Evolutionary conservation across 148 eudicot species (phyloP), one percentile per base, ranked within the genome.

Genomic region (Linanthus parryae): DNA sequence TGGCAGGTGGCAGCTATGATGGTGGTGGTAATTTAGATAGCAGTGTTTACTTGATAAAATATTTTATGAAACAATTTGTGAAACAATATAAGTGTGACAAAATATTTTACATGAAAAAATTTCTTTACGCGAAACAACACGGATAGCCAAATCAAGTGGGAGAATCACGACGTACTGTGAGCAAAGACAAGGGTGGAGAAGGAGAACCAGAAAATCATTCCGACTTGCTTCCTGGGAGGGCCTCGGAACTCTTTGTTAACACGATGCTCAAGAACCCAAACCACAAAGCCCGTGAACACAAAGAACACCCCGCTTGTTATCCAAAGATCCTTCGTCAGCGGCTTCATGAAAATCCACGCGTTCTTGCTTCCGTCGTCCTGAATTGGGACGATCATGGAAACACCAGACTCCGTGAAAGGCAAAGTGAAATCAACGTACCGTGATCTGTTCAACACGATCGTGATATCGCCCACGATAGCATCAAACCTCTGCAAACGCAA

Each of bases 121-220:
- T n/a, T n/a, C n/a, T n/a, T n/a, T n/a, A n/a, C n/a, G n/a, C n/a
- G n/a, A n/a, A n/a, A n/a, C n/a, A n/a, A n/a, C n/a, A n/a, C n/a
- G n/a, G 35, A 31, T 10, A 4, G 35, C 10, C 10, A 4, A 5
- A 31, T 31, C 10, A 31, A 4, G 5, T 10, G 10, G 5, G 35
- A 4, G 10, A 5, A 4, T 31, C 35, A 3, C 5, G 8, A 65
- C 83, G 80, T 66, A 87, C 91, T 83, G 23, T 87, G 82, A 3
- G 95, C 75, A 48, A 88, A 88, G 40, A 81, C 85, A 52, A 88
- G 71, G 3, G 83, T 70, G 6, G 92, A 79, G 67, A 88, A 78
- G 20, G 92, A 63, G 62, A 83, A 88, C 75, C 78, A 88, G 14
- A 84, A 65, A 17, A 80, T 78, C 41, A 76, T 72, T 19, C 92